phyloP scores from a whole-genome alignment of 371 early-diverging fungal genomes.

The Lichtheimia hyalospora region DNA sequence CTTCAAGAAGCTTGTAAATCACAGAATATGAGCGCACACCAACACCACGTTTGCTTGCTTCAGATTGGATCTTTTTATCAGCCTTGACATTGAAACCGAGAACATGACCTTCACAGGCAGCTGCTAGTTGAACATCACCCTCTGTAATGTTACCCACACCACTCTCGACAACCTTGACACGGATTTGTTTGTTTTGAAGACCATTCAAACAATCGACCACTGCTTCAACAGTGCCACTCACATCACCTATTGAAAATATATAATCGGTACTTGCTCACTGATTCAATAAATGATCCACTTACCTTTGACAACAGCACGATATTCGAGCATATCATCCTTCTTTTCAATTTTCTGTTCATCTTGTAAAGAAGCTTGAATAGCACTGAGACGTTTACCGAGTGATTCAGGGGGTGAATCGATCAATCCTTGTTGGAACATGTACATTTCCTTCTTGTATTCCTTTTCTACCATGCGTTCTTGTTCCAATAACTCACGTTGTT shows the following conservation, averaged over 20 bases:
- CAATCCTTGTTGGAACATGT: slow-evolving; percentile 70
- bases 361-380: slow-evolving; percentile 23
- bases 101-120: slow-evolving; percentile 67
- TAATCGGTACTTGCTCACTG: not conserved
- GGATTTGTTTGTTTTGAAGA: slow-evolving; percentile 78
- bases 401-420: slow-evolving; percentile 56
- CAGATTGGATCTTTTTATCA: slow-evolving; percentile 67
- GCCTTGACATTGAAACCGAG: slow-evolving; percentile 88
- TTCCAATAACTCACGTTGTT: slow-evolving; percentile 58
- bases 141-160: slow-evolving; percentile 88
- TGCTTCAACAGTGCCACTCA: slow-evolving; percentile 94
- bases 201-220: slow-evolving; percentile 75
- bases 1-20: slow-evolving; percentile 91
- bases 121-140: slow-evolving; percentile 75
- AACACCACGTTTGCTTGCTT: slow-evolving; percentile 68
- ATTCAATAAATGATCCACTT: not conserved
- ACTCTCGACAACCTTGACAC: slow-evolving; percentile 68
- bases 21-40: slow-evolving; percentile 70
- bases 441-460: slow-evolving; percentile 63
- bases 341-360: slow-evolving; percentile 16
- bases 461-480: slow-evolving; percentile 61
- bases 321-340: slow-evolving; percentile 50
- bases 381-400: slow-evolving; percentile 43
- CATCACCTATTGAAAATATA: slow-evolving; percentile 71
- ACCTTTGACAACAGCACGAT: slow-evolving; percentile 61